Conservation (phyloP, 2,329 filamentous ascomycete species). For the Cytospora schulzeri region DNA sequence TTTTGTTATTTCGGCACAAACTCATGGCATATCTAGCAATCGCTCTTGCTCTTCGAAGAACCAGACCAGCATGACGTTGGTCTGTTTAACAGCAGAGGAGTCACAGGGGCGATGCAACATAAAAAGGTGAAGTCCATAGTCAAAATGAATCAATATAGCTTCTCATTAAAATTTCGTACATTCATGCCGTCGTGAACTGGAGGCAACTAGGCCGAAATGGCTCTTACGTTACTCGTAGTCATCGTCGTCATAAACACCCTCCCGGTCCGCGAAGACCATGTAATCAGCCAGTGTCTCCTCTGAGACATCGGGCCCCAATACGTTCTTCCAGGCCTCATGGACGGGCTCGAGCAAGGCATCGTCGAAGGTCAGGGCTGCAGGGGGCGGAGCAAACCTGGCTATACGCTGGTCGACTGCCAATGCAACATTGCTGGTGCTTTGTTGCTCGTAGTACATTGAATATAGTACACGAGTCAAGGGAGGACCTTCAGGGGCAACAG, state of each 20-base stretch:
- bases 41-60: conserved; percentile 11
- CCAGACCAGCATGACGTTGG: conserved; percentile 11
- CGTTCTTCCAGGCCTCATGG: conserved; percentile 67
- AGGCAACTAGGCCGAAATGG: not conserved
- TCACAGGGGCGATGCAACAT: not conserved
- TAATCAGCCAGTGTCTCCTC: conserved; percentile 56
- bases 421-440: not conserved
- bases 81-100: not conserved
- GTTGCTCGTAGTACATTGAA: conserved; percentile 59
- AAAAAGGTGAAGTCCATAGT: not conserved
- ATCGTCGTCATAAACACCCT: conserved; percentile 61
- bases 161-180: conserved; percentile 29
- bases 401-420: conserved; percentile 44
- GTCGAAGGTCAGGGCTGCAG: conserved; percentile 72
- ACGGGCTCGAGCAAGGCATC: conserved; percentile 70
- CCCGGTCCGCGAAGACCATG: conserved; percentile 77
- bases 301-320: conserved; percentile 53
- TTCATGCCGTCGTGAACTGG: conserved; percentile 23
- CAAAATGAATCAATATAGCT: conserved; percentile 25
- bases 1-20: not conserved
- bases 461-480: conserved; percentile 46
- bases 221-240: conserved; percentile 45
- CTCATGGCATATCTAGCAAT: not conserved
- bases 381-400: conserved; percentile 59
- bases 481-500: conserved; percentile 33